Percentiles rank a stretch among this genome's conserved stretches.
Conservation (phyloP, 257 asterid genomes). For the Linderniella brevidens region DNA sequence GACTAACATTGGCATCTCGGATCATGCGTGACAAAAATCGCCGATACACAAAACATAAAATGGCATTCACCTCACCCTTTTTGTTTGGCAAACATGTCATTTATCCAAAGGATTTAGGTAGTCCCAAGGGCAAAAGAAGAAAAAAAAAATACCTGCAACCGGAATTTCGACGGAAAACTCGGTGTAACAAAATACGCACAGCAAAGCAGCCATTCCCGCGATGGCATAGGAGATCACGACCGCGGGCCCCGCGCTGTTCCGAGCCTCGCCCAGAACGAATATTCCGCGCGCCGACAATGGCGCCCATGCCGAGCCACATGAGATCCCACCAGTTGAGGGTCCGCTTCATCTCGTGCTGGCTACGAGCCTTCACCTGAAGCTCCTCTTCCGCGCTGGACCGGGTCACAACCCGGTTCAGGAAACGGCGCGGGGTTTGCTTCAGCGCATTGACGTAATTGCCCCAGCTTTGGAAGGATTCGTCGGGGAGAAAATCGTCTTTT, state of each 20-base stretch:
- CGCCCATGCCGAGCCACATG: conserved; percentile 70
- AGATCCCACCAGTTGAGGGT: conserved; percentile 56
- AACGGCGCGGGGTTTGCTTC: conserved; percentile 32
- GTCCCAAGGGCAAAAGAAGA: no score
- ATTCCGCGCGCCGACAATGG: conserved; percentile 56
- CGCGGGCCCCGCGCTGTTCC: conserved; percentile 35
- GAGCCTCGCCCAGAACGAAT: conserved; percentile 54
- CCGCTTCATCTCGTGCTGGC: conserved; percentile 38
- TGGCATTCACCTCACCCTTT: no score
- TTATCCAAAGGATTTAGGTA: no score
- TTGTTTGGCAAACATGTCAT: no score
- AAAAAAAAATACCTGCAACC: conserved; percentile 22
- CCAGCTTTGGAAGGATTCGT: conserved; percentile 53
- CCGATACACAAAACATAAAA: no score
- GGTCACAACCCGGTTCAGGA: conserved; percentile 27
- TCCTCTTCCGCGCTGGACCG: conserved; percentile 33
- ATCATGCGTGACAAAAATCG: no score
- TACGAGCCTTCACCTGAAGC: conserved; percentile 34
- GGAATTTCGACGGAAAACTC: conserved; percentile 58
- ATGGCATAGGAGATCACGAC: conserved; percentile 43
- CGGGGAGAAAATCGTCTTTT: conserved; percentile 51
- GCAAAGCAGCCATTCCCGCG: conserved; percentile 44
- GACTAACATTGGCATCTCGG: no score
- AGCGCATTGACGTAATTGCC: conserved; percentile 29
- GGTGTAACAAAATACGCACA: conserved; percentile 46